Evolutionary conservation across 164 flowering plant genomes (phyloP).

Genomic region (Tetrastigma voinierianum): DNA sequence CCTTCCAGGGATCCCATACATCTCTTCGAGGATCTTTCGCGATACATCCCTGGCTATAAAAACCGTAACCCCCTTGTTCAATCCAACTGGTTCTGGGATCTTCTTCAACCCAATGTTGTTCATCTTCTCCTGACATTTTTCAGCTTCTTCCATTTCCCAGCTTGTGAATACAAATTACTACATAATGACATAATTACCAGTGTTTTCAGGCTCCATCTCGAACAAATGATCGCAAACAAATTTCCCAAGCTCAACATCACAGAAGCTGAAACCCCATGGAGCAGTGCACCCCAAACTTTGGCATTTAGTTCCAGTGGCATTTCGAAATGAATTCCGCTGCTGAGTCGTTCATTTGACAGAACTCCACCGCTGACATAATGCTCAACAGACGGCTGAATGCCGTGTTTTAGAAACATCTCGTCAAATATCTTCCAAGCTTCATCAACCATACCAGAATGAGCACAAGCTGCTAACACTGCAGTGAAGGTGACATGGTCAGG

Average conservation of each 20-base stretch:
- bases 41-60: conserved; percentile 45
- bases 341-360: conserved; percentile 67
- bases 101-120: conserved; percentile 55
- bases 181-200: conserved; percentile 67
- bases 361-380: conserved; percentile 89
- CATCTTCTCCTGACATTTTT: conserved; percentile 58
- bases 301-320: conserved; percentile 73
- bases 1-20: conserved; percentile 33
- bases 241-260: conserved; percentile 64
- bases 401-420: conserved; percentile 39
- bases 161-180: conserved; percentile 75
- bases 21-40: conserved; percentile 32
- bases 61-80: conserved; percentile 42
- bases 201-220: conserved; percentile 74
- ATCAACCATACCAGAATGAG: conserved; percentile 66
- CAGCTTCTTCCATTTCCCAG: conserved; percentile 81
- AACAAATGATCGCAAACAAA: conserved; percentile 51
- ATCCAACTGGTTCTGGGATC: conserved; percentile 69
- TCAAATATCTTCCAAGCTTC: conserved; percentile 60
- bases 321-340: conserved; percentile 56
- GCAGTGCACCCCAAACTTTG: conserved; percentile 80
- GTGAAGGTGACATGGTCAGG: conserved; percentile 81
- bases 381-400: conserved; percentile 56
- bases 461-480: conserved; percentile 75
- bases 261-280: conserved; percentile 63